Percentiles rank a stretch among this genome's conserved stretches.
These are phyloP conservation scores for Cyberlindnera sargentensis DNA, from an alignment of 805 yeast genomes.

Conservation along the genomic window DNA sequence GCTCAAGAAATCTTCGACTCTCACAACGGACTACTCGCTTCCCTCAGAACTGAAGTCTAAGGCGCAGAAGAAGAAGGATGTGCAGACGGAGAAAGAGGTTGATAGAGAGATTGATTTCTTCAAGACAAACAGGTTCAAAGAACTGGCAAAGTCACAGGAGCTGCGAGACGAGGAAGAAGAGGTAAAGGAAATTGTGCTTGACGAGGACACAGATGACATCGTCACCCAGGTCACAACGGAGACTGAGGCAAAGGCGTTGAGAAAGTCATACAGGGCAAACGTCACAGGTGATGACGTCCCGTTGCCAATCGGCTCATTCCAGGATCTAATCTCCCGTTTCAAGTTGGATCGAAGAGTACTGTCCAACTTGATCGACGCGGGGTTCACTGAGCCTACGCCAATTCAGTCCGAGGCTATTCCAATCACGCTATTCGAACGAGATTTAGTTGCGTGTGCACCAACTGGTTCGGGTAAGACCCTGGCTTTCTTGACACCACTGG, in stretches of 20 bases:
- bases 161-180: conserved; percentile 20
- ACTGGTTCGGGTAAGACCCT: conserved; percentile 98
- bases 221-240: conserved; percentile 41
- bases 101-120: conserved; percentile 82
- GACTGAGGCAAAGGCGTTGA: conserved; percentile 53
- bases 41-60: conserved; percentile 23
- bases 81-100: conserved; percentile 40
- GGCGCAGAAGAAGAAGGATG: conserved; percentile 28
- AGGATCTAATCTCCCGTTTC: conserved; percentile 67
- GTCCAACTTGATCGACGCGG: conserved; percentile 57
- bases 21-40: conserved; percentile 21
- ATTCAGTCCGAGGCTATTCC: conserved; percentile 92
- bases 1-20: conserved; percentile 45
- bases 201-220: conserved; percentile 25
- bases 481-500: conserved; percentile 78
- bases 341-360: conserved; percentile 48
- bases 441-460: conserved; percentile 90
- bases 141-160: conserved; percentile 22
- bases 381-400: conserved; percentile 83
- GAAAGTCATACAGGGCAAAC: conserved; percentile 58
- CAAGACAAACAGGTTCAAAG: conserved; percentile 40
- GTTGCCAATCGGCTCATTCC: conserved; percentile 85
- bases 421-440: conserved; percentile 57
- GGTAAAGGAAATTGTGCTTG: conserved; percentile 20
- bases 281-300: conserved; percentile 83